Evolutionary conservation across 805 yeast genomes (phyloP), one percentile per base, ranked within the genome.

Genomic region (Myxozyma kluyveri): DNA sequence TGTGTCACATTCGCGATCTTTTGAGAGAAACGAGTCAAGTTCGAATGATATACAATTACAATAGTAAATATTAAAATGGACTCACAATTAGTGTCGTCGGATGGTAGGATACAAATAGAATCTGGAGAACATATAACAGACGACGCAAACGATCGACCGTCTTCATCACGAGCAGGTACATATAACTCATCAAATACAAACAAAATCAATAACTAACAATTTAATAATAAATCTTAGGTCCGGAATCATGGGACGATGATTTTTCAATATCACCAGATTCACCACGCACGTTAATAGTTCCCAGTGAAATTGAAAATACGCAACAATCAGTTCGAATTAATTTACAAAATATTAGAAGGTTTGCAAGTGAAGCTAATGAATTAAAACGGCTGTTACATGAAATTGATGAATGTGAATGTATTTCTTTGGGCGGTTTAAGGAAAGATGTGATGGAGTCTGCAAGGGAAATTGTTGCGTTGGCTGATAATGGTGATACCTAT

Each of bases 221-320:
- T 39, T 10, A 17, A 9, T 9, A 17, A 39, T 14, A 39, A 19
- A 4, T 18, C 14, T 5, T 17, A 26, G 39, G 37, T 6, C 50
- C 36, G 22, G 59, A 54, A 31, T 31, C 56, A 23, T 54, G 59
- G 59, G 59, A 54, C 43, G 59, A 54, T n/a, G 59, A 54, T 22
- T 54, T 54, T 22, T 19, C 53, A 33, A 29, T 47, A 10, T 29
- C 57, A 6, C 31, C 42, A 18, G 22, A 38, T 4, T 4, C 42
- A 14, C 12, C 18, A 17, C 37, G 10, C 3, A 37, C 49, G 10
- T 23, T 54, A 7, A 21, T 40, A n/a, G 50, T 54, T 14, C 56
- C 59, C 18, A 14, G 32, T 22, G 37, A 37, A n/a, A 49, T 54
- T 19, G 47, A 26, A 21, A 44, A 22, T 17, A 31, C 42, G 17